phyloP scores from a whole-genome alignment of 1,284 basidiomycete species.

The Ceratobasidium papillatum region DNA sequence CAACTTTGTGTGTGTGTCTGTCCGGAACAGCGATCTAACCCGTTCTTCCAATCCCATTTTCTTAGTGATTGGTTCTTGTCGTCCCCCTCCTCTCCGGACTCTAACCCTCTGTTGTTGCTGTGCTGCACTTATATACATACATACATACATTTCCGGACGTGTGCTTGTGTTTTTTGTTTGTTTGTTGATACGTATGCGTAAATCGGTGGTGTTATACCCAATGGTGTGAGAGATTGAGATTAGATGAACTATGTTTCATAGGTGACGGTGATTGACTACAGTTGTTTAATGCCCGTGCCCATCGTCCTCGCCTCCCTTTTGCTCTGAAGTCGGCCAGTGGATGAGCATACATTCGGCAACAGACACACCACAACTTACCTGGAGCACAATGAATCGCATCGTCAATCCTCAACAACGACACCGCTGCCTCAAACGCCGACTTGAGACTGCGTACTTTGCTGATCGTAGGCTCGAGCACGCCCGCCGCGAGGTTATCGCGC shows the following conservation, averaged over 20 bases:
- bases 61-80: neutral
- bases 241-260: slow-evolving; percentile 30
- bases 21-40: slow-evolving; percentile 21
- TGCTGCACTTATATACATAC: slow-evolving; percentile 34
- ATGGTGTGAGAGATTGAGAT: neutral
- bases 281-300: slow-evolving; percentile 37
- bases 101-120: slow-evolving; percentile 30
- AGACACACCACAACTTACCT: slow-evolving; percentile 59
- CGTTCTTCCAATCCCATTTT: slow-evolving; percentile 6
- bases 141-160: slow-evolving; percentile 40
- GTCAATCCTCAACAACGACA: slow-evolving; percentile 94
- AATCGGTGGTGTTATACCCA: slow-evolving; percentile 40
- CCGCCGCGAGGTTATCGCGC: slow-evolving; percentile 92
- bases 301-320: slow-evolving; percentile 35
- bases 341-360: neutral
- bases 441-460: slow-evolving; percentile 98
- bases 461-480: slow-evolving; percentile 95
- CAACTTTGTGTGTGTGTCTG: slow-evolving; percentile 25
- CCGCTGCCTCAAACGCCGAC: slow-evolving; percentile 96
- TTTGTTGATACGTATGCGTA: slow-evolving; percentile 35
- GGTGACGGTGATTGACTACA: slow-evolving; percentile 24
- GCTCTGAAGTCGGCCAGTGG: slow-evolving; percentile 6
- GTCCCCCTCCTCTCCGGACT: neutral
- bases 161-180: slow-evolving; percentile 33
- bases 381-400: slow-evolving; percentile 89